phyloP scores from a whole-genome alignment of 148 eudicot species.

The Vaccinium corymbosum region DNA sequence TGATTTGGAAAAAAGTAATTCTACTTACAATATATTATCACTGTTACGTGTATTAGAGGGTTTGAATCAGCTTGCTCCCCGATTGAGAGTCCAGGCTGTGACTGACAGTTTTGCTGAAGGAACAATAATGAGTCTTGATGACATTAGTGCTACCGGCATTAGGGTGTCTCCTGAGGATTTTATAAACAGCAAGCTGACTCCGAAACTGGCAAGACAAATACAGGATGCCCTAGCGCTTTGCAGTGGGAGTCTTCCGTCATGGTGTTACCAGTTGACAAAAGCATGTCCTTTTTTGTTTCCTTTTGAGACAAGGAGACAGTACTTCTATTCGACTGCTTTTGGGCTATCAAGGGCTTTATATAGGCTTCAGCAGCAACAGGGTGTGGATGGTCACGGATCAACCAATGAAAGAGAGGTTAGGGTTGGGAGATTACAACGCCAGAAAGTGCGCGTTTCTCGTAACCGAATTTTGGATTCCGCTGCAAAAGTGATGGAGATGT shows the following conservation, averaged over 20 bases:
- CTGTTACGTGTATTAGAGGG: constrained; percentile 87
- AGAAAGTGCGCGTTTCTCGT: constrained; percentile 95
- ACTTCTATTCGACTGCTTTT: constrained; percentile 95
- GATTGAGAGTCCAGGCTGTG: constrained; percentile 64
- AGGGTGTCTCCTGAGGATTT: constrained; percentile 75
- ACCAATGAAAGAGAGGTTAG: constrained; percentile 76
- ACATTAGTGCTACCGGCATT: constrained; percentile 41
- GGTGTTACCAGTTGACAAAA: constrained; percentile 96
- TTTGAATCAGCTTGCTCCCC: constrained; percentile 94
- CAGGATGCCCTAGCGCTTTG: constrained; percentile 98
- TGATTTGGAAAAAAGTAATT: constrained; percentile 75
- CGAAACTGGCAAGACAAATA: constrained; percentile 90
- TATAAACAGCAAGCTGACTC: constrained; percentile 83
- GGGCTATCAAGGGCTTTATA: constrained; percentile 89
- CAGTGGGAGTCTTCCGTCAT: constrained; percentile 95
- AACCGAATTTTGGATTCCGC: constrained; percentile 96
- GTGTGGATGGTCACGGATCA: constrained; percentile 86
- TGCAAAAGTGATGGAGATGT: constrained; percentile 99
- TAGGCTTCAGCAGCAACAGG: constrained; percentile 96
- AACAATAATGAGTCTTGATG: constrained; percentile 51
- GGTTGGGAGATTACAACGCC: constrained; percentile 91
- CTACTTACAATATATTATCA: constrained; percentile 77
- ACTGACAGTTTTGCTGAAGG: constrained; percentile 76
- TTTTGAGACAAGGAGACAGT: constrained; percentile 90
- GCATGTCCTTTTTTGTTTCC: constrained; percentile 98